Evolutionary conservation across 176 grass and related monocot species (phyloP).

Genomic region (Carex kokanica): DNA sequence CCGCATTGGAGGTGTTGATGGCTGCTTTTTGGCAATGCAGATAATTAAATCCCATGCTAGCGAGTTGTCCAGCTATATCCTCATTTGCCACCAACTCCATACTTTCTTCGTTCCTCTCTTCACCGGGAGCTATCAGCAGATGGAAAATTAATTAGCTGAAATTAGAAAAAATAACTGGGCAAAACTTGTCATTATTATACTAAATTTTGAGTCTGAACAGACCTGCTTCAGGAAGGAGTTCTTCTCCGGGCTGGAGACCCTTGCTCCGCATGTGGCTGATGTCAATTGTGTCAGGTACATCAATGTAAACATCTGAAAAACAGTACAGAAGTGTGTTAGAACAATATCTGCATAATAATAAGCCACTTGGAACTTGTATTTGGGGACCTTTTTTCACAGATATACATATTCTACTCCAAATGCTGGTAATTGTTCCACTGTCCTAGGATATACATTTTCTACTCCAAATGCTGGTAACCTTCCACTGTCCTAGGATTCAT

Average conservation of each 20-base stretch:
- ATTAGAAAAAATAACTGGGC: too few relatives aligned
- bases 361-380: neutral
- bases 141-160: slow-evolving; percentile 21
- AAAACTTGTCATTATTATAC: neutral
- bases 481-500: neutral
- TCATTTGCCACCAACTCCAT: slow-evolving; percentile 51
- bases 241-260: slow-evolving; percentile 90
- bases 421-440: neutral
- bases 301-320: slow-evolving; percentile 87
- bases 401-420: neutral
- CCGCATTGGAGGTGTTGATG: slow-evolving; percentile 80
- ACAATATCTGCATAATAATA: neutral
- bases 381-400: neutral
- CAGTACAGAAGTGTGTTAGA: slow-evolving; percentile 15
- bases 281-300: slow-evolving; percentile 88
- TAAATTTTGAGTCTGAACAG: slow-evolving; percentile 1
- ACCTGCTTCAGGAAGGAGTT: slow-evolving; percentile 89
- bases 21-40: slow-evolving; percentile 94
- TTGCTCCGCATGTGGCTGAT: slow-evolving; percentile 89
- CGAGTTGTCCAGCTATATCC: slow-evolving; percentile 88
- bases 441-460: neutral
- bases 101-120: slow-evolving; percentile 36
- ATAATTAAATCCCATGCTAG: slow-evolving; percentile 93
- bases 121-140: slow-evolving; percentile 43
- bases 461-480: neutral